A percentile compares a stretch with the other conserved stretches of the same genome.
Evolutionary conservation across 768 basidiomycete genomes (phyloP).

Genomic region (Pleurotus eryngii): DNA sequence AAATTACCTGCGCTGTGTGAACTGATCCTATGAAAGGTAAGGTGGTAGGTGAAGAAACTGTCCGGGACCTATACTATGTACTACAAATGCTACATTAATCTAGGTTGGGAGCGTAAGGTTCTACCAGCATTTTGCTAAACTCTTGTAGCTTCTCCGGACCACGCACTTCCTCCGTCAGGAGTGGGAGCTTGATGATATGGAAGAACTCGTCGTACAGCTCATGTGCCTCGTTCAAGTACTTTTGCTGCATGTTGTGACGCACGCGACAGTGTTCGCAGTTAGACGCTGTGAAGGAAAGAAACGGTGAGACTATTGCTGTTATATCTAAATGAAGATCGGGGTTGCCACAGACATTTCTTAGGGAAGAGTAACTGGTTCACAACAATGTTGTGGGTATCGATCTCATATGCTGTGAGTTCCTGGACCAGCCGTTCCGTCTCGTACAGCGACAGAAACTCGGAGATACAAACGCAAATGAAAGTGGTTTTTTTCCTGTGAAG

Average conservation of each 20-base stretch:
- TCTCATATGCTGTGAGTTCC: slow-evolving; percentile 90
- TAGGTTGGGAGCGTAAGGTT: slow-evolving; percentile 50
- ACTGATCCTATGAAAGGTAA: too few species aligned
- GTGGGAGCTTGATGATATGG: slow-evolving; percentile 90
- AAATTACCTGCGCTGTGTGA: too few species aligned
- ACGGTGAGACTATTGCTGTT: not conserved
- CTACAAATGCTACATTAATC: not conserved
- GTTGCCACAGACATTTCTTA: slow-evolving; percentile 61
- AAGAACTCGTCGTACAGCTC: slow-evolving; percentile 98
- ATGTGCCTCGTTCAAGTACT: slow-evolving; percentile 93
- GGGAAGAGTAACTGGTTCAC: slow-evolving; percentile 98
- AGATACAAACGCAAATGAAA: slow-evolving; percentile 98
- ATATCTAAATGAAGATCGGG: not conserved
- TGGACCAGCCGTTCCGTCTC: slow-evolving; percentile 98
- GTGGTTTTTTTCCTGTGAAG: slow-evolving; percentile 93
- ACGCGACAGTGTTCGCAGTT: slow-evolving; percentile 96
- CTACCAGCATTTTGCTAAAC: slow-evolving; percentile 89
- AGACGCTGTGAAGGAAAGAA: slow-evolving; percentile 49
- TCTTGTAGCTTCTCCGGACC: slow-evolving; percentile 91
- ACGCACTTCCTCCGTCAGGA: slow-evolving; percentile 95
- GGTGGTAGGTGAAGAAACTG: too few species aligned
- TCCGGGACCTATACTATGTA: too few species aligned
- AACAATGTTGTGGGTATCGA: slow-evolving; percentile 98
- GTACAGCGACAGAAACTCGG: slow-evolving; percentile 96
- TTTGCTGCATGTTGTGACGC: slow-evolving; percentile 96